Evolutionary conservation across 2,329 filamentous ascomycete genomes (phyloP).

Genomic region (Fusarium succisae): DNA sequence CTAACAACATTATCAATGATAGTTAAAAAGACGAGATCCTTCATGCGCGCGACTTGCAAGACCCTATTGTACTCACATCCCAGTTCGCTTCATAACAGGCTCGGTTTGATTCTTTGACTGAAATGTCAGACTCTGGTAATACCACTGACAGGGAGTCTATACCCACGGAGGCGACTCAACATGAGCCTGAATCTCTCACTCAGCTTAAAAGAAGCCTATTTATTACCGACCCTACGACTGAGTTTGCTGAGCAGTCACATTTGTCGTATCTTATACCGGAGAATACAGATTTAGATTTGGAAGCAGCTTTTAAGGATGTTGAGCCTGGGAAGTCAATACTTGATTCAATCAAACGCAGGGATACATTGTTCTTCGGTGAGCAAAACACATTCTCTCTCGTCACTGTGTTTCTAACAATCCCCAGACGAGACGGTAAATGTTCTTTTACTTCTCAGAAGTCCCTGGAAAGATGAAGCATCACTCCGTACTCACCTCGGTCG

Average conservation of each 20-base stretch:
- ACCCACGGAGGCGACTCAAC: constrained; percentile 23
- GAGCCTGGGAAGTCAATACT: constrained; percentile 59
- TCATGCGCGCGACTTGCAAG: not conserved
- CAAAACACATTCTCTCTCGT: constrained; percentile 51
- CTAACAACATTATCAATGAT: constrained; percentile 12
- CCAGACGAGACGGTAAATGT: constrained; percentile 79
- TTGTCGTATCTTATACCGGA: constrained; percentile 70
- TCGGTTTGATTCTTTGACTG: not conserved
- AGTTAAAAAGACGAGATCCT: constrained; percentile 3
- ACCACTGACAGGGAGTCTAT: constrained; percentile 30
- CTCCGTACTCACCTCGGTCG: constrained; percentile 69
- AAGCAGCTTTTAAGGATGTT: constrained; percentile 58
- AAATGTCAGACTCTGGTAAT: constrained; percentile 35
- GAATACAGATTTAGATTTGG: constrained; percentile 63
- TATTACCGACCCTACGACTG: constrained; percentile 38
- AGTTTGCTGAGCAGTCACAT: constrained; percentile 66
- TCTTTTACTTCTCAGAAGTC: constrained; percentile 73
- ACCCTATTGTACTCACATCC: no score
- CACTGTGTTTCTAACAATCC: constrained; percentile 31
- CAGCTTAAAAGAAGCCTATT: constrained; percentile 34
- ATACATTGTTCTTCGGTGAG: constrained; percentile 78
- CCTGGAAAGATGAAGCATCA: constrained; percentile 64
- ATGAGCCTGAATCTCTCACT: constrained; percentile 36
- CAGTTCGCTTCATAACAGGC: not conserved
- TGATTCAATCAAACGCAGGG: constrained; percentile 68